Conservation (phyloP, 345 rosid species). For the Eucalyptus erythrocorys region DNA sequence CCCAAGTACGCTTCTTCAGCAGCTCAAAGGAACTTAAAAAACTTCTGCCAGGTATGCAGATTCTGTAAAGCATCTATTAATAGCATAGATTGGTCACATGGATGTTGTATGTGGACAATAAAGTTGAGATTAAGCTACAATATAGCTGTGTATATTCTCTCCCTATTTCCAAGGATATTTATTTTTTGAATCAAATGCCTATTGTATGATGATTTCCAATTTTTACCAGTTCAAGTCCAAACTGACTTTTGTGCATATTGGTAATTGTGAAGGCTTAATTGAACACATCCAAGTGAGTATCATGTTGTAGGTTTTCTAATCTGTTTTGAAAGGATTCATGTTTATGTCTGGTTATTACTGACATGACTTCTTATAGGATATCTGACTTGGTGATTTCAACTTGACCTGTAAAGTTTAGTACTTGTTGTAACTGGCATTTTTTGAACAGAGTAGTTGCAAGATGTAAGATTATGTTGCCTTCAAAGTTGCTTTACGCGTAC, state of each 20-base stretch:
- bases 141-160: neutral
- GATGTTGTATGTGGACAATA: neutral
- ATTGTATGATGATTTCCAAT: neutral
- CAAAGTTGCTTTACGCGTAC: neutral
- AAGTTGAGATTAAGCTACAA: neutral
- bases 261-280: neutral
- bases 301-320: neutral
- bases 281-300: neutral
- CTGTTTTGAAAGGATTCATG: neutral
- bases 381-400: neutral
- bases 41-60: conserved; percentile 36
- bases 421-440: neutral
- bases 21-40: conserved; percentile 81
- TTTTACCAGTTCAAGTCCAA: neutral
- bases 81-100: neutral
- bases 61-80: neutral
- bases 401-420: neutral
- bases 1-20: conserved; percentile 79
- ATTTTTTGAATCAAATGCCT: neutral
- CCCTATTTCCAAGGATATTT: neutral
- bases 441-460: neutral
- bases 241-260: neutral
- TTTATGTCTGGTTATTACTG: neutral
- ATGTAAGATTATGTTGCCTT: neutral
- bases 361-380: neutral